These are phyloP conservation scores for Platismatia glauca DNA, from an alignment of 495 filamentous ascomycete species.

Conservation along the genomic window DNA sequence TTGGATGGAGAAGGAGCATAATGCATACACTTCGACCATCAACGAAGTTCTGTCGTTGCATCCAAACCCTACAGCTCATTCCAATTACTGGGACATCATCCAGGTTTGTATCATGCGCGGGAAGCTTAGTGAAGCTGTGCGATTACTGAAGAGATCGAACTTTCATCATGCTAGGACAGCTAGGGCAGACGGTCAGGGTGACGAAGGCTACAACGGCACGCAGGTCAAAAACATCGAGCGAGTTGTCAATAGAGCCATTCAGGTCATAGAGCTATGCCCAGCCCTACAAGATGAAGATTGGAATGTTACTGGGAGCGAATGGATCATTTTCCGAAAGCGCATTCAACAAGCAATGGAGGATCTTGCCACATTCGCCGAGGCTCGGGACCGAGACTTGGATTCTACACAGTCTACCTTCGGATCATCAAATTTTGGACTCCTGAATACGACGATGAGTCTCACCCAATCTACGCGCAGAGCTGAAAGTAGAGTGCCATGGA, in stretches of 20 bases:
- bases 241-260: slow-evolving; percentile 54
- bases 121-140: slow-evolving; percentile 50
- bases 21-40: slow-evolving; percentile 50
- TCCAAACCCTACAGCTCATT: slow-evolving; percentile 63
- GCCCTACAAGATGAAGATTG: slow-evolving; percentile 53
- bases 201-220: slow-evolving; percentile 56
- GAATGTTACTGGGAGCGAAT: slow-evolving; percentile 67
- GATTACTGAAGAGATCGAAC: slow-evolving; percentile 58
- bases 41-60: slow-evolving; percentile 49
- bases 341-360: slow-evolving; percentile 55
- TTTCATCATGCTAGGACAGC: slow-evolving; percentile 62
- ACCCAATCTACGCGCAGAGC: slow-evolving; percentile 62
- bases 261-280: slow-evolving; percentile 63
- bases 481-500: slow-evolving; percentile 76
- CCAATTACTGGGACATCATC: slow-evolving; percentile 71
- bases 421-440: slow-evolving; percentile 47
- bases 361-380: slow-evolving; percentile 66
- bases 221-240: slow-evolving; percentile 64
- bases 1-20: slow-evolving; percentile 67
- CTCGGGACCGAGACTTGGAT: slow-evolving; percentile 42
- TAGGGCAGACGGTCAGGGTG: slow-evolving; percentile 45
- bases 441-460: slow-evolving; percentile 34
- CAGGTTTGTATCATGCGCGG: slow-evolving; percentile 61
- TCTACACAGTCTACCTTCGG: slow-evolving; percentile 34
- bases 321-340: slow-evolving; percentile 66